Base-by-base conservation (phyloP, 495 filamentous ascomycete genomes). In the Neurospora sp. region DNA sequence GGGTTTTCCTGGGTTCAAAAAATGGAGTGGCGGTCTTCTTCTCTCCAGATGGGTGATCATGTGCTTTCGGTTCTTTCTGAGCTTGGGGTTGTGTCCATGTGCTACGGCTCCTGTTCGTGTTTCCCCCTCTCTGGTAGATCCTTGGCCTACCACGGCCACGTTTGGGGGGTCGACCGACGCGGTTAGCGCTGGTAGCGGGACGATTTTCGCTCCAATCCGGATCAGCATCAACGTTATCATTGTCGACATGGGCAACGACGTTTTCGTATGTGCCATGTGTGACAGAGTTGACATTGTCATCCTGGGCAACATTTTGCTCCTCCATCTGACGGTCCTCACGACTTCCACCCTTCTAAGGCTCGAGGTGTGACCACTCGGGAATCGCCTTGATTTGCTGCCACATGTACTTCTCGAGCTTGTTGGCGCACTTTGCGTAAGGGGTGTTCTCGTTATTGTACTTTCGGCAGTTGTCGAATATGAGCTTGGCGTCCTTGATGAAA, bases 401-500 rank as follows among this genome's bases (percentile, higher is more conserved):
- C 96, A 99, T 97, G 79, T 90, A 97, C 82, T 96, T 98, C 84
- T 99, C 96, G 48, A 99, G 83, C 83, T 95, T 96, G 82, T 93
- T 97, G 31, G 96, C 96, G 72, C 91, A 93, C 84, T 99, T 99
- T 37, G 94, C 93, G 82, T 99, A 99, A 3, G 93, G 90, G 5
- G 95, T 98, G 36, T 83, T 96, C 85, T 98, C 96, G 77, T 94
- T 96, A 79, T 99, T 99, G 82, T 98, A 99, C 74, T 92, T 89
- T 74, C 94, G 90, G 78, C 96, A 99, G 78, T 99, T 99, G 80
- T 95, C 89, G 78, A 97, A 98, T 72, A 98, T 91, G 76, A 98
- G 87, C 81, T 90, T 91, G 36, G 96, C 94, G 81, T 99, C 96
- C 72, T 88, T 89, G 83, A 96, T 91, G 78, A 99, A 98, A 73